phyloP scores from a whole-genome alignment of 1,284 basidiomycete genomes.

The Singerocomus inundabilis region DNA sequence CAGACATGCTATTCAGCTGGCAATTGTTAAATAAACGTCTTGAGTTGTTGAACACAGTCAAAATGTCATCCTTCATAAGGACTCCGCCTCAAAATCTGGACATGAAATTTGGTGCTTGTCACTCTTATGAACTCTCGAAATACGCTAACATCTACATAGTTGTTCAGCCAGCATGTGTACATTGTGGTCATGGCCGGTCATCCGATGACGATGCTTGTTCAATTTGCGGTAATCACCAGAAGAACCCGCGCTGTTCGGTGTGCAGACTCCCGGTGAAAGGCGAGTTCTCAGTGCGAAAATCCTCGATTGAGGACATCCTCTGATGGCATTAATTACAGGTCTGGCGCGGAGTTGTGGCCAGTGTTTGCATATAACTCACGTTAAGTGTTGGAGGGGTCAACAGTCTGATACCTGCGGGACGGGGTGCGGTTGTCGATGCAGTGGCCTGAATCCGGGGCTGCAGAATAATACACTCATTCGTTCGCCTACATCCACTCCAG shows the following conservation, averaged over 20 bases:
- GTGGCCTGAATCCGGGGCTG: conserved; percentile 5
- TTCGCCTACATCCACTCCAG: conserved; percentile 13
- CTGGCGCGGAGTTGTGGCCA: conserved; percentile 66
- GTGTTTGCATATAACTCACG: conserved; percentile 67
- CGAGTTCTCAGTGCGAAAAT: conserved; percentile 31
- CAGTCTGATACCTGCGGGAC: conserved; percentile 53
- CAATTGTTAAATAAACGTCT: conserved; percentile 64
- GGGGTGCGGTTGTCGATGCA: conserved; percentile 64
- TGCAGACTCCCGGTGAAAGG: conserved; percentile 81
- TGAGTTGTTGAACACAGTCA: conserved; percentile 65
- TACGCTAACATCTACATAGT: conserved; percentile 28
- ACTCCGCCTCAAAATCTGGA: conserved; percentile 28
- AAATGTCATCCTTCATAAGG: conserved; percentile 30
- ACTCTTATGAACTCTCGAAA: not conserved
- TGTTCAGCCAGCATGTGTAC: conserved; percentile 39
- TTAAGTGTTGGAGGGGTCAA: conserved; percentile 58
- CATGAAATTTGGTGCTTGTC: conserved; percentile 38
- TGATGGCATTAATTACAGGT: conserved; percentile 40
- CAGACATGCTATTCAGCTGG: conserved; percentile 73
- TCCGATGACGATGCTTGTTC: conserved; percentile 44
- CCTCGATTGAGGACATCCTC: not conserved
- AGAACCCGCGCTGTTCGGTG: conserved; percentile 60
- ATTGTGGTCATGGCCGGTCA: conserved; percentile 36
- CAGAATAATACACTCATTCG: conserved; percentile 7
- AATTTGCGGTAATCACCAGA: conserved; percentile 45